A percentile compares a stretch with the other conserved stretches of the same genome.
Evolutionary conservation across 2,329 filamentous ascomycete genomes (phyloP).

Genomic region (Xylariaceae sp.): DNA sequence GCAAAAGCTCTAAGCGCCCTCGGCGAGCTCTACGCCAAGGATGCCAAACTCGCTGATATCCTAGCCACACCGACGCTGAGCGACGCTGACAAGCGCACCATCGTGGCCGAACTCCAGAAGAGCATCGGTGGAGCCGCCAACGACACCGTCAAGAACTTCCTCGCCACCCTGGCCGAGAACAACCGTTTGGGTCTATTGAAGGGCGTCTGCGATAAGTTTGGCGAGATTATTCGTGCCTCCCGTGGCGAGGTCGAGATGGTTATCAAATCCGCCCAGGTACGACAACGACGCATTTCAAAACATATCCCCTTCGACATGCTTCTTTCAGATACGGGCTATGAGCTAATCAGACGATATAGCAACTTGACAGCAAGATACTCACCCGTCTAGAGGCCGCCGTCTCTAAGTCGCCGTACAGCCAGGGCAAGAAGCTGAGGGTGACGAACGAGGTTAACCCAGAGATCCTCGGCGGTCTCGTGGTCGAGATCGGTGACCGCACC

Average conservation of each 20-base stretch:
- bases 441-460: slow-evolving; percentile 93
- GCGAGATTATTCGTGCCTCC: slow-evolving; percentile 78
- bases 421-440: slow-evolving; percentile 97
- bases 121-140: slow-evolving; percentile 67
- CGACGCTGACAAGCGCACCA: slow-evolving; percentile 74
- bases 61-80: slow-evolving; percentile 77
- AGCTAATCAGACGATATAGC: slow-evolving; percentile 18
- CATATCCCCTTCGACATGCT: neutral
- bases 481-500: slow-evolving; percentile 96
- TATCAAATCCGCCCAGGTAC: slow-evolving; percentile 84
- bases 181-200: slow-evolving; percentile 83
- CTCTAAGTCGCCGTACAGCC: slow-evolving; percentile 80
- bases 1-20: slow-evolving; percentile 75
- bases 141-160: slow-evolving; percentile 90
- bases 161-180: slow-evolving; percentile 86
- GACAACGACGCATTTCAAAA: slow-evolving; percentile 28
- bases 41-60: slow-evolving; percentile 73
- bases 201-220: slow-evolving; percentile 84
- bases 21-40: slow-evolving; percentile 68
- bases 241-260: slow-evolving; percentile 90
- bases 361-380: slow-evolving; percentile 85
- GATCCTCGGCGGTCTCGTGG: slow-evolving; percentile 86
- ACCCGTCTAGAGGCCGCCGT: slow-evolving; percentile 81
- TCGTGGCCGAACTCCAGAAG: slow-evolving; percentile 86
- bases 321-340: neutral